These are phyloP conservation scores for Colletotrichum limetticola DNA, from an alignment of 2,329 filamentous ascomycete genomes.

Conservation along the genomic window DNA sequence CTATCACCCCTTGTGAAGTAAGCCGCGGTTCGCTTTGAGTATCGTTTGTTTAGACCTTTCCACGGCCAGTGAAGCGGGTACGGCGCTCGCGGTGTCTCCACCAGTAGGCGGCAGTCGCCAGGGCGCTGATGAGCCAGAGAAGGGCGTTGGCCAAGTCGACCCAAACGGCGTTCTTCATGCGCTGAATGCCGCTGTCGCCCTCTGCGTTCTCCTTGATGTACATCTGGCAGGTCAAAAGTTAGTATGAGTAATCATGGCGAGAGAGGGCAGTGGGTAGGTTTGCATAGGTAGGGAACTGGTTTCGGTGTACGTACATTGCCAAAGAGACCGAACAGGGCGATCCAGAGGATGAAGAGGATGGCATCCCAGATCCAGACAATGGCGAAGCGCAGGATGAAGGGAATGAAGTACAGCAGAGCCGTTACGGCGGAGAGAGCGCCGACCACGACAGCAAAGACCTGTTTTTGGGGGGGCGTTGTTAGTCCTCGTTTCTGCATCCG, in stretches of 20 bases:
- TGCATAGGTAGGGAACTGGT: neutral
- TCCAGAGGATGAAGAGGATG: constrained; percentile 81
- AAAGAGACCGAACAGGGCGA: constrained; percentile 85
- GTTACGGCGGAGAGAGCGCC: constrained; percentile 74
- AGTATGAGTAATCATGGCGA: neutral
- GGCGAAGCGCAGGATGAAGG: constrained; percentile 66
- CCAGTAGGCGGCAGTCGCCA: constrained; percentile 68
- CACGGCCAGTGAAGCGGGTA: constrained; percentile 69
- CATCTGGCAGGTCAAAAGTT: constrained; percentile 53
- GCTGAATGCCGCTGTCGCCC: constrained; percentile 70
- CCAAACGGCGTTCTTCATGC: constrained; percentile 92
- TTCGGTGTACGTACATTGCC: constrained; percentile 61
- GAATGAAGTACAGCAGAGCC: constrained; percentile 72
- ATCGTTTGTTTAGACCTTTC: constrained; percentile 54
- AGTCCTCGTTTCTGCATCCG: neutral
- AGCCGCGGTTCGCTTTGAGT: neutral
- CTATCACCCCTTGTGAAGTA: neutral
- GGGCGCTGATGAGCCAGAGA: constrained; percentile 77
- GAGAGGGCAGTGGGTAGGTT: neutral
- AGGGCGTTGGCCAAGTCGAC: constrained; percentile 79
- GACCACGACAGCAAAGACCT: constrained; percentile 79
- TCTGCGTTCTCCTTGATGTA: constrained; percentile 78
- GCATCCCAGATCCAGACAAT: constrained; percentile 75
- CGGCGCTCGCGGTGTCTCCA: constrained; percentile 63
- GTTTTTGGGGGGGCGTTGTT: neutral